Evolutionary conservation across 306 rosid species (phyloP), one percentile per base, ranked within the genome.

Genomic region (Inga leiocalycina): DNA sequence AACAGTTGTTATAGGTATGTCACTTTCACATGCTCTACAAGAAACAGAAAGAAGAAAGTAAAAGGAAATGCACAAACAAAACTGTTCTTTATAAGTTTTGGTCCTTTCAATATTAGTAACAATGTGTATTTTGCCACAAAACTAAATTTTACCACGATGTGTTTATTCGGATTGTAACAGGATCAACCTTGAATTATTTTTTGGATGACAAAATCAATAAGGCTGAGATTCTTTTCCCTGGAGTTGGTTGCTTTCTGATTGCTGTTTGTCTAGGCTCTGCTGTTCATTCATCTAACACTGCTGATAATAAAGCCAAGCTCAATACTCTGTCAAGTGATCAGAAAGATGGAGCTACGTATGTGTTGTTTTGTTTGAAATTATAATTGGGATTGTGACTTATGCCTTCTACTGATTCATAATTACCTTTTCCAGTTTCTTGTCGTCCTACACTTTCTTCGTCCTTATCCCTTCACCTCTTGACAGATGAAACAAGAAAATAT

Each of bases 201-300:
- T 87, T 95, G 78, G 97, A 95, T 84, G 93, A 84, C 86, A 89
- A 82, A 79, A 95, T 95, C 76, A 95, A 93, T 20, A 92, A 73
- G 74, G 98, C 98, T 8, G 91, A 92, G 86, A 89, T 95, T 81
- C 94, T 93, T 87, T 95, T 95, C 87, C 90, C 97, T 2, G 98
- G 98, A 35, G 98, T 95, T 80, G 98, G 82, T 75, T 93, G 97
- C 91, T 95, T 95, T 88, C 86, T 95, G 85, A 73, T 93, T 35
- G 98, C 97, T 2, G 97, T 93, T 75, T 95, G 94, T 85, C 89
- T 93, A 70, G 98, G 97, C 62, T 90, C 94, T 78, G 89, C 89
- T 78, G 94, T 95, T 81, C 97, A 95, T 88, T 84, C 97, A 77
- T 95, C 98, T 80, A 95, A 95, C 84, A 88, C 91, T 64, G 86